Evolutionary conservation across 495 filamentous ascomycete genomes (phyloP), one percentile per base, ranked within the genome.

Genomic region (Hyaloscypha finlandica): DNA sequence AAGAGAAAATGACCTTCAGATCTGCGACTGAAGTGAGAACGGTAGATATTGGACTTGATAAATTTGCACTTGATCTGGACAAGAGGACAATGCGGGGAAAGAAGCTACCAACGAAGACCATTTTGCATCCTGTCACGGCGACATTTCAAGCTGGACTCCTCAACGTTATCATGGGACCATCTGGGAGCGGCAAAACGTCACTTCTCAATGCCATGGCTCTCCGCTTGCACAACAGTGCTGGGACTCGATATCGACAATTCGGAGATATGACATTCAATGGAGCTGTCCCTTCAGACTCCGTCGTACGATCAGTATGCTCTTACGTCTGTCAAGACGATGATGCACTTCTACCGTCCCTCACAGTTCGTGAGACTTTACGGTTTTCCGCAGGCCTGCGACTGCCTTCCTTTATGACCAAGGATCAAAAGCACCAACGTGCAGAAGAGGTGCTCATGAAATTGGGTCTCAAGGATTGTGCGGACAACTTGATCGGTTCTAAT

Each of bases 241-340:
- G 76, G 4, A 88, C 83, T 0, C 74, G 78, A 52, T 91, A 91
- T 67, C 77, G 71, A 12, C 75, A 81, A 0, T 77, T 75, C 29
- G 89, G 90, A 1, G 81, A 80, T 30, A 85, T 92, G 79, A 75
- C 81, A 4, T 90, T 91, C 75, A 91, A 92, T 73, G 87, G 85
- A 2, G 83, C 88, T 12, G 76, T 84, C 5, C 88, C 89, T 9
- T 89, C 87, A 0, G 79, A 86, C 30, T 79, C 81, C 8, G 89
- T 92, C 4, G 80, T 91, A 30, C 83, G 84, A 30, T 90, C 89
- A 11, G 80, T 91, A 12, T 89, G 86, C 42, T 91, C 90, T 4
- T 92, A 90, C 66, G 90, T 92, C 20, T 89, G 87, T 22, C 89
- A 92, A 68, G 90, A 92, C 64, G 90, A 92, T 63, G 89, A 91